These are phyloP conservation scores for Opeltia flavorubescens DNA, from an alignment of 495 filamentous ascomycete genomes.

Conservation along the genomic window DNA sequence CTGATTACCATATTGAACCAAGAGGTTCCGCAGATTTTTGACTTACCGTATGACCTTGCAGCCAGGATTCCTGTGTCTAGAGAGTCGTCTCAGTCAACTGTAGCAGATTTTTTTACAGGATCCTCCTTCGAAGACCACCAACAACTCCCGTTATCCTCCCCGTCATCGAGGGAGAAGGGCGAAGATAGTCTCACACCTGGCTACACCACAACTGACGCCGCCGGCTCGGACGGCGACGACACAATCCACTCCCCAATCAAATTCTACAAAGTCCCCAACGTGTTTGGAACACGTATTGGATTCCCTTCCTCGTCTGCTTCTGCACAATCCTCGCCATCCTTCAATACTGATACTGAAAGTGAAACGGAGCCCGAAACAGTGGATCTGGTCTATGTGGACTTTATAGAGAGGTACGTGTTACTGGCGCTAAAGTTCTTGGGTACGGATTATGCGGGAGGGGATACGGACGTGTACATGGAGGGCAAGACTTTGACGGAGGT, in stretches of 20 bases:
- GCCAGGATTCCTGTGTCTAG: slow-evolving; percentile 22
- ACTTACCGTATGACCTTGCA: slow-evolving; percentile 8
- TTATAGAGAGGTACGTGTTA: slow-evolving; percentile 67
- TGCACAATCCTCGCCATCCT: neutral
- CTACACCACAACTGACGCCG: slow-evolving; percentile 82
- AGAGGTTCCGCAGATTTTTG: slow-evolving; percentile 42
- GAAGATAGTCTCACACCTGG: slow-evolving; percentile 44
- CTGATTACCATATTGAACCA: slow-evolving; percentile 63
- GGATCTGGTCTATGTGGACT: slow-evolving; percentile 83
- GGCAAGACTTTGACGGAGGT: slow-evolving; percentile 56
- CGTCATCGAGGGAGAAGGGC: neutral
- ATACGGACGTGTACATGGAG: slow-evolving; percentile 52
- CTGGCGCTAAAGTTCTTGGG: slow-evolving; percentile 54
- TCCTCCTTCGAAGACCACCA: neutral
- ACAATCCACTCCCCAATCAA: slow-evolving; percentile 62
- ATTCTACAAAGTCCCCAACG: slow-evolving; percentile 70
- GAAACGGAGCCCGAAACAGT: slow-evolving; percentile 48
- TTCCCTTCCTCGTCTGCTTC: slow-evolving; percentile 24
- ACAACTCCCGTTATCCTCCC: neutral
- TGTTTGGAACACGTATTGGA: slow-evolving; percentile 50
- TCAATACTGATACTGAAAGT: slow-evolving; percentile 2
- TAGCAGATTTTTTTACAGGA: too few relatives aligned
- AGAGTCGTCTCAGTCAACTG: slow-evolving; percentile 11
- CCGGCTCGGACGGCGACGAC: slow-evolving; percentile 79
- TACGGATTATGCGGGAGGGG: slow-evolving; percentile 36